A percentile compares a stretch with the other conserved stretches of the same genome.
Evolutionary conservation across 805 yeast genomes (phyloP).

Genomic region (Candida parachauliodes): DNA sequence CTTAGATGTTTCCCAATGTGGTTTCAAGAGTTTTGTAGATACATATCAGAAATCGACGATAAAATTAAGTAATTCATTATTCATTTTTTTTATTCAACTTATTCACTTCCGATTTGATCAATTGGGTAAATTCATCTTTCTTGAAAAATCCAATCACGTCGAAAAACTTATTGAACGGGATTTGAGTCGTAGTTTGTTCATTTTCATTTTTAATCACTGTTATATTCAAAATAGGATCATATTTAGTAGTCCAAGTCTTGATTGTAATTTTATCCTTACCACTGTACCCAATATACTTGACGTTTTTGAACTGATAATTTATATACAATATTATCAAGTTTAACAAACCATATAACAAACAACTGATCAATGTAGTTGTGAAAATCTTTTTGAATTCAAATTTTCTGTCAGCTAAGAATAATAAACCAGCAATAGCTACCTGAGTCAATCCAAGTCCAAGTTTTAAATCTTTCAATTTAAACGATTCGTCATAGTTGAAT

Average conservation of each 20-base stretch:
- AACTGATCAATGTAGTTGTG: slow-evolving; percentile 29
- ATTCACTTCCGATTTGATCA: slow-evolving; percentile 12
- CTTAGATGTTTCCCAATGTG: slow-evolving; percentile 40
- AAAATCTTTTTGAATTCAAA: slow-evolving; percentile 40
- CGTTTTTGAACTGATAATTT: slow-evolving; percentile 38
- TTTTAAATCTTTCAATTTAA: slow-evolving; percentile 42
- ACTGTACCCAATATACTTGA: slow-evolving; percentile 44
- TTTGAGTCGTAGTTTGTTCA: slow-evolving; percentile 14
- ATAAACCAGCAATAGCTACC: slow-evolving; percentile 42
- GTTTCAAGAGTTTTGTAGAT: slow-evolving; percentile 32
- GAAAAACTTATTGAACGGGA: slow-evolving; percentile 42
- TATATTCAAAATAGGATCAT: slow-evolving; percentile 44
- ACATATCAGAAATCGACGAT: slow-evolving; percentile 36
- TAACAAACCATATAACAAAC: slow-evolving; percentile 35
- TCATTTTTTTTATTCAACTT: slow-evolving; percentile 12
- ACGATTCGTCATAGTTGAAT: slow-evolving; percentile 48
- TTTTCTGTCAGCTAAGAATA: slow-evolving; percentile 49
- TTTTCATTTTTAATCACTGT: slow-evolving; percentile 28
- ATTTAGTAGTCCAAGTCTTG: slow-evolving; percentile 39
- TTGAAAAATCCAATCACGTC: slow-evolving; percentile 40
- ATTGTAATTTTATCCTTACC: slow-evolving; percentile 34
- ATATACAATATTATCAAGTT: slow-evolving; percentile 32
- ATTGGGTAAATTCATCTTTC: slow-evolving; percentile 15
- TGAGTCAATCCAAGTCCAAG: slow-evolving; percentile 47
- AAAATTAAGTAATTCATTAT: slow-evolving; percentile 18